Evolutionary conservation across 2,329 filamentous ascomycete genomes (phyloP).

Genomic region (Ophiosphaerella narmari): DNA sequence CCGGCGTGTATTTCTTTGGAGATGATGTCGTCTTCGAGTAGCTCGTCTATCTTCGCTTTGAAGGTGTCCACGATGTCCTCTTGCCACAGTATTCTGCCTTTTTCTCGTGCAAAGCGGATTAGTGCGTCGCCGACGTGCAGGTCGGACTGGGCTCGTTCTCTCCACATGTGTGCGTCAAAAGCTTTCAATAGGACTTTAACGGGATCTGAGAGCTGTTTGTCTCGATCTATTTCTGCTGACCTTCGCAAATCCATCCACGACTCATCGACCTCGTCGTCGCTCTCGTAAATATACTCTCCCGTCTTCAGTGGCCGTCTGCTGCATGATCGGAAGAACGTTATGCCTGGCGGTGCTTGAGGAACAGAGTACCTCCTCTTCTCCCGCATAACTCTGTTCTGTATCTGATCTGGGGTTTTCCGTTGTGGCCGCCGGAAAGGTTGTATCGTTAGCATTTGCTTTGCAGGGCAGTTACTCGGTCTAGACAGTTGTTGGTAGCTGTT

Average conservation of each 20-base stretch:
- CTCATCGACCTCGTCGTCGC: conserved; percentile 50
- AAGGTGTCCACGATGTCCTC: conserved; percentile 32
- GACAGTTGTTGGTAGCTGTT: conserved; percentile 24
- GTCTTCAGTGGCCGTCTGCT: conserved; percentile 46
- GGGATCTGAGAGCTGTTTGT: conserved; percentile 8
- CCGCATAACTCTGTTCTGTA: conserved; percentile 16
- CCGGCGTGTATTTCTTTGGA: conserved; percentile 19
- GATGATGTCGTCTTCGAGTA: conserved; percentile 37
- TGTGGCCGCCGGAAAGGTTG: conserved; percentile 1
- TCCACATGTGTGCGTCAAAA: conserved; percentile 45
- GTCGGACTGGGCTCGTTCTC: conserved; percentile 43
- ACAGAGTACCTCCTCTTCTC: conserved; percentile 38
- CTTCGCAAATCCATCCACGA: conserved; percentile 43
- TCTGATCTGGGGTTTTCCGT: conserved; percentile 20
- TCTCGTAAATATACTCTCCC: conserved; percentile 49
- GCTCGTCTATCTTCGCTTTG: conserved; percentile 37
- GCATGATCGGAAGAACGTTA: conserved; percentile 47
- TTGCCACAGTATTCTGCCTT: conserved; percentile 24
- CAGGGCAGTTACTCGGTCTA: conserved; percentile 12
- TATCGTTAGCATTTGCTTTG: not conserved
- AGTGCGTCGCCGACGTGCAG: conserved; percentile 44
- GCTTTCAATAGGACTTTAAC: conserved; percentile 42
- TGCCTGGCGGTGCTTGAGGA: conserved; percentile 37
- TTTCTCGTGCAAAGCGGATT: conserved; percentile 45
- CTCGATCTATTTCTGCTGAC: conserved; percentile 23